These are phyloP conservation scores for Chlamydomonas schloesseri DNA, from an alignment of 139 green algal genomes.

Conservation along the genomic window DNA sequence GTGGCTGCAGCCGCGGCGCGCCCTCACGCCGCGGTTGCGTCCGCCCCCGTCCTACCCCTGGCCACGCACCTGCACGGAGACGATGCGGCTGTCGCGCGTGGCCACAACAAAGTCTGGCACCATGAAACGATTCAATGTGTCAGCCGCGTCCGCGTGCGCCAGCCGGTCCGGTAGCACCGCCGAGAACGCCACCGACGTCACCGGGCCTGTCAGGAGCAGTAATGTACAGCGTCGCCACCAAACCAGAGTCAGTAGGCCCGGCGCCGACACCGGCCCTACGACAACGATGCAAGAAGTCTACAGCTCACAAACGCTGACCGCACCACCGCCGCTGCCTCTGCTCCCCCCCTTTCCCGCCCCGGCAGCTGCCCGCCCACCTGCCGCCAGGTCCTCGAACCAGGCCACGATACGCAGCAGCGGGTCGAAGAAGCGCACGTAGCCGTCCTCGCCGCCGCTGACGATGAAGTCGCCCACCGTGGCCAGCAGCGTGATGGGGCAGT, in stretches of 20 bases:
- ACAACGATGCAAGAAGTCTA: too few relatives aligned
- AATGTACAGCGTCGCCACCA: too few relatives aligned
- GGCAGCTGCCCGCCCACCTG: constrained; percentile 31
- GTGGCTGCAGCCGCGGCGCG: too few relatives aligned
- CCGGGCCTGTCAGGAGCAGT: constrained; percentile 38
- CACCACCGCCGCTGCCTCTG: too few relatives aligned
- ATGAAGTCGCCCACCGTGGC: constrained; percentile 71
- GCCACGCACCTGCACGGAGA: constrained; percentile 22
- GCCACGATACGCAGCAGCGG: constrained; percentile 77
- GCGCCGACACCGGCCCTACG: too few relatives aligned
- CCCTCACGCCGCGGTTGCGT: too few relatives aligned
- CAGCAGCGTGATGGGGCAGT: constrained; percentile 67
- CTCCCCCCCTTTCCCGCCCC: too few relatives aligned
- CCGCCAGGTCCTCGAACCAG: constrained; percentile 89
- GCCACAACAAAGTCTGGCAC: constrained; percentile 76
- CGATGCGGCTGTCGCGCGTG: constrained; percentile 32
- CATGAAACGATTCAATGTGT: constrained; percentile 61
- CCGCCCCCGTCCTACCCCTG: not conserved
- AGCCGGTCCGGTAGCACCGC: constrained; percentile 45
- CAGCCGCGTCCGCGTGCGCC: constrained; percentile 44
- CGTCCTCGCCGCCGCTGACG: constrained; percentile 72
- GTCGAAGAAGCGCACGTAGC: constrained; percentile 86
- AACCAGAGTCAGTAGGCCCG: too few relatives aligned
- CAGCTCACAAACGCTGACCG: too few relatives aligned
- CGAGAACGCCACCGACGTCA: constrained; percentile 72